Conservation (phyloP, 2,329 filamentous ascomycete genomes). For the Diaporthe amygdali region DNA sequence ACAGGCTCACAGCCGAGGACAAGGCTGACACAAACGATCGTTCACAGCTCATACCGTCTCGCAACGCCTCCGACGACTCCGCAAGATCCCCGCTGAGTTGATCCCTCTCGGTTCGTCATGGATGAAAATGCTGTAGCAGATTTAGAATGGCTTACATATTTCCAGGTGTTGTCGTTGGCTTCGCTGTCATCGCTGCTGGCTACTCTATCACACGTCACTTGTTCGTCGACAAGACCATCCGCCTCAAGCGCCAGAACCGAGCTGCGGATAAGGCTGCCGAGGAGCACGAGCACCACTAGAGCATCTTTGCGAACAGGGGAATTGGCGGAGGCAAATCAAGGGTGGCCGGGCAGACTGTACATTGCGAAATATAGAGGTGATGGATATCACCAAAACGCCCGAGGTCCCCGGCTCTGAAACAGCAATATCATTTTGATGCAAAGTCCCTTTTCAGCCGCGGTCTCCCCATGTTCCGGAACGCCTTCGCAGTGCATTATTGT, state of each 20-base stretch:
- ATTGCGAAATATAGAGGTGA: conserved; percentile 23
- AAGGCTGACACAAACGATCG: conserved; percentile 11
- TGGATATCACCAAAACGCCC: conserved; percentile 16
- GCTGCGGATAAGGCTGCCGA: conserved; percentile 45
- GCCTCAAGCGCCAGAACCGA: conserved; percentile 76
- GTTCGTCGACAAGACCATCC: conserved; percentile 87
- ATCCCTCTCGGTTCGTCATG: conserved; percentile 82
- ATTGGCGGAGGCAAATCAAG: conserved; percentile 23
- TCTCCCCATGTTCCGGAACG: conserved; percentile 39
- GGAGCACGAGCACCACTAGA: conserved; percentile 39
- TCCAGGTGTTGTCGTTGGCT: conserved; percentile 83
- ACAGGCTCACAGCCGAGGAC: background rate
- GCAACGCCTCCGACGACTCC: conserved; percentile 88
- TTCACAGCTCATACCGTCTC: conserved; percentile 91
- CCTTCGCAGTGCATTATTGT: conserved; percentile 49
- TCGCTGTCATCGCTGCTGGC: conserved; percentile 78
- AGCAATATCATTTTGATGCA: conserved; percentile 21
- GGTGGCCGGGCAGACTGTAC: conserved; percentile 23
- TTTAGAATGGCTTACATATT: conserved; percentile 32
- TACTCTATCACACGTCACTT: conserved; percentile 89
- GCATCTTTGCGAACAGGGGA: conserved; percentile 12
- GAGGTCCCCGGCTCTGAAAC: conserved; percentile 9
- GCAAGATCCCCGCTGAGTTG: conserved; percentile 91
- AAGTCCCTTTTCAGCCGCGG: conserved; percentile 23
- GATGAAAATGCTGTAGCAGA: conserved; percentile 18